Evolutionary conservation across 2,329 filamentous ascomycete genomes (phyloP), one percentile per base, ranked within the genome.

Genomic region (Cladosporium sp.): DNA sequence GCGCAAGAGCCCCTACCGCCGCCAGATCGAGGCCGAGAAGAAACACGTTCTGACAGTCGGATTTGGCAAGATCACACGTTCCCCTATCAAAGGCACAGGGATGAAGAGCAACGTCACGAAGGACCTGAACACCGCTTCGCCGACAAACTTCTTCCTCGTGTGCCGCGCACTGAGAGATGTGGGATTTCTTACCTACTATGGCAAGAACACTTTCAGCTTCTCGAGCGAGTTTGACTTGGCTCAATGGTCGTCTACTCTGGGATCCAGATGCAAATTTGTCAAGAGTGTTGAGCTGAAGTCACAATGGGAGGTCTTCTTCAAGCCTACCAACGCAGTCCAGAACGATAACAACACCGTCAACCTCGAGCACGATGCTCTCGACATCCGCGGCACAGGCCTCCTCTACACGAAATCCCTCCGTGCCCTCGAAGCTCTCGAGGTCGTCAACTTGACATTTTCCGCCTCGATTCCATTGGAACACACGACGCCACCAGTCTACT

Each of bases 71-170:
- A 25, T 36, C 30, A 25, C 19, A 7, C 42, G 40, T 19, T 17
- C 19, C 30, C 52, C 42, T 9, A n/a, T 36, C 7, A 36, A 43
- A 25, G 30, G 15, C 25, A 11, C 6, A 1, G 30, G 30, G 30
- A 28, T 17, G 19, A 22, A 38, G 30, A 38, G 17, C 15, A 37
- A 37, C 3, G 20, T 38, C 15, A n/a, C 34, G 5, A 42, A 42
- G 19, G 34, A 28, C 15, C 9, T 56, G 28, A 56, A 56, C 34
- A 56, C 52, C 20, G 30, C 40, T 30, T 56, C 52, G 14, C 52
- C 42, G 15, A 47, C 34, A 2, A 47, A 56, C 14, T 28, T 56
- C 30, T 56, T 56, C 42, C 52, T 56, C 9, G 42, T 56, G 7
- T 56, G 28, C 9, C 17, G 30, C 3, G 19, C 6, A 5, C 34